Conservation (phyloP, 2,329 filamentous ascomycete genomes). For the Huntiella omanensis region DNA sequence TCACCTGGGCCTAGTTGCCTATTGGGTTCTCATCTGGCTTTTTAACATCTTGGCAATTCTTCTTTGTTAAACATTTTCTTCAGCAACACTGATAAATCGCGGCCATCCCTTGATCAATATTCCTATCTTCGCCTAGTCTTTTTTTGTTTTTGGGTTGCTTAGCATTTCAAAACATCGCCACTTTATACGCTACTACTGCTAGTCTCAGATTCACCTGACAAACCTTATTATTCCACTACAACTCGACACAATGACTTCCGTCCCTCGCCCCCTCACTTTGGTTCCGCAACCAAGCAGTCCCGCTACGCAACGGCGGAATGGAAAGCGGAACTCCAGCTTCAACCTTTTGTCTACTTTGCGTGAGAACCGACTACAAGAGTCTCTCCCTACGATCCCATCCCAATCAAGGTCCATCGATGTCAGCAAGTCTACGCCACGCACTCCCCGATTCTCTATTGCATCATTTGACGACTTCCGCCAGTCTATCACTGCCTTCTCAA, state of each 20-base stretch:
- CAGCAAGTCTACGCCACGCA: conserved; percentile 4
- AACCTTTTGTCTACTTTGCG: conserved; percentile 9
- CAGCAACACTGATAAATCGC: too few species aligned
- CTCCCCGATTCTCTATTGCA: conserved; percentile 8
- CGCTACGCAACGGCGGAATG: neutral
- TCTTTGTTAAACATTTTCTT: neutral
- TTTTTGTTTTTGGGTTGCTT: neutral
- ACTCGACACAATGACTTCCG: neutral
- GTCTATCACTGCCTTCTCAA: conserved; percentile 12
- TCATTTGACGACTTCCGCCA: conserved; percentile 12
- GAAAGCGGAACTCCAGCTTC: conserved; percentile 7
- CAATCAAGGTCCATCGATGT: neutral
- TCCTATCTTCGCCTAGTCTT: neutral
- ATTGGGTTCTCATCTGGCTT: neutral
- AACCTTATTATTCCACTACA: neutral
- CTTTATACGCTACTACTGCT: too few species aligned
- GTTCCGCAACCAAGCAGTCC: neutral
- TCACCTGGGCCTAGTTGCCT: too few species aligned
- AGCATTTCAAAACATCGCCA: too few species aligned
- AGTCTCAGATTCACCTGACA: neutral
- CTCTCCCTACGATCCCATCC: conserved; percentile 5
- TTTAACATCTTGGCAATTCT: neutral
- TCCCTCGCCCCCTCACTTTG: neutral
- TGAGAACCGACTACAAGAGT: conserved; percentile 2
- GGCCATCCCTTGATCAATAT: neutral